Evolutionary conservation across 2,329 filamentous ascomycete species (phyloP).

Genomic region (Aurifilum marmelostoma): DNA sequence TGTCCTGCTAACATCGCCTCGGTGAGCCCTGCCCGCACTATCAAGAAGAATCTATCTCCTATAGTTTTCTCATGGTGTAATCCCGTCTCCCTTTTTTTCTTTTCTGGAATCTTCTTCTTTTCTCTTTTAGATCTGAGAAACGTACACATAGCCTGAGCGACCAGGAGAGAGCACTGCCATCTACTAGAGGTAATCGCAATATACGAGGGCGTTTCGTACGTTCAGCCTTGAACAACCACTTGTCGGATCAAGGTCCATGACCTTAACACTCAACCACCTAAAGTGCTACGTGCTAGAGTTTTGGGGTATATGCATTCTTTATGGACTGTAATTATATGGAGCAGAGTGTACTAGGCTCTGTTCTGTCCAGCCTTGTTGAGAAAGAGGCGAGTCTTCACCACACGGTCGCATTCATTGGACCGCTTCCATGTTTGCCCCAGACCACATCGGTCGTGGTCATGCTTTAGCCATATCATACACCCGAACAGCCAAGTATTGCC

Average conservation of each 20-base stretch:
- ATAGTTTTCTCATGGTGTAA: background rate
- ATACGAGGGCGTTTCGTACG: background rate
- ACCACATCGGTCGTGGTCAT: background rate
- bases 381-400: background rate
- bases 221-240: background rate
- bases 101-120: no score
- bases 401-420: background rate
- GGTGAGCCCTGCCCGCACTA: no score
- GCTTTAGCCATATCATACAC: background rate
- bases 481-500: background rate
- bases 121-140: no score
- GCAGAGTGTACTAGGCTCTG: background rate
- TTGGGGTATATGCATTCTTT: background rate
- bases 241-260: background rate
- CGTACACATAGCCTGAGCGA: background rate
- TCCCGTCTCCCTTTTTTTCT: background rate
- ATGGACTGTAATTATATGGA: background rate
- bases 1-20: background rate
- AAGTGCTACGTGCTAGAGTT: background rate
- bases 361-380: background rate
- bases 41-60: background rate
- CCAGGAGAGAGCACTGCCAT: background rate
- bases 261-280: background rate
- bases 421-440: background rate
- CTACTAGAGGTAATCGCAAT: background rate